Evolutionary conservation across 164 flowering plant genomes (phyloP).

Genomic region (Kingdonia uniflora): DNA sequence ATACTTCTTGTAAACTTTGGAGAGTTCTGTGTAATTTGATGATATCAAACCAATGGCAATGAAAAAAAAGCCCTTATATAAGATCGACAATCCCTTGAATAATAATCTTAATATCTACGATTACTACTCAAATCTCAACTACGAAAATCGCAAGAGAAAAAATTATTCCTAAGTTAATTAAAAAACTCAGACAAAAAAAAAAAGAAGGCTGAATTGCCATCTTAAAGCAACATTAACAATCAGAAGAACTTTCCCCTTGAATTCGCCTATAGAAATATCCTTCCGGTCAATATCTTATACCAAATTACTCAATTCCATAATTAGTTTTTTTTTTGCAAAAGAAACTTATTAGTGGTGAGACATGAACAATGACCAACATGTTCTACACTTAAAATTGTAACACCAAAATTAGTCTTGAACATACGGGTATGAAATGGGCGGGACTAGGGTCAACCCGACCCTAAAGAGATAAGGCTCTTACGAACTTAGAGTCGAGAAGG

Average conservation of each 20-base stretch:
- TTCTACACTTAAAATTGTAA: no score
- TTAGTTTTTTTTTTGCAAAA: neutral
- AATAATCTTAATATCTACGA: no score
- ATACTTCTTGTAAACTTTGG: constrained; percentile 79
- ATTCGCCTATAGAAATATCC: constrained; percentile 69
- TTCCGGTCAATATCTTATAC: constrained; percentile 83
- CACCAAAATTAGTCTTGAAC: no score
- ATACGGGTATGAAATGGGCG: no score
- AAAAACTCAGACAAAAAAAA: neutral
- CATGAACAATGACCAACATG: neutral
- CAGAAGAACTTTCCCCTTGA: constrained; percentile 78
- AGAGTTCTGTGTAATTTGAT: constrained; percentile 79
- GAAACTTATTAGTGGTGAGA: neutral
- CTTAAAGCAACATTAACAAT: constrained; percentile 87
- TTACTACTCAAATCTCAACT: neutral
- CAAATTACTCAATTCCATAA: constrained; percentile 4
- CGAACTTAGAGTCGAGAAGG: no score
- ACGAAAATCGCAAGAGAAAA: neutral
- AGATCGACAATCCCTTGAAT: neutral
- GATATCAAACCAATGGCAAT: constrained; percentile 69
- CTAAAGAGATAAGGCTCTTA: no score
- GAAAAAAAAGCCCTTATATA: constrained; percentile 13
- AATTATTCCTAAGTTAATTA: neutral
- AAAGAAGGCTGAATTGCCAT: constrained; percentile 38
- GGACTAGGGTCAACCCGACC: no score